These are phyloP conservation scores for Cicer judaicum DNA, from an alignment of 306 rosid species.

Conservation along the genomic window DNA sequence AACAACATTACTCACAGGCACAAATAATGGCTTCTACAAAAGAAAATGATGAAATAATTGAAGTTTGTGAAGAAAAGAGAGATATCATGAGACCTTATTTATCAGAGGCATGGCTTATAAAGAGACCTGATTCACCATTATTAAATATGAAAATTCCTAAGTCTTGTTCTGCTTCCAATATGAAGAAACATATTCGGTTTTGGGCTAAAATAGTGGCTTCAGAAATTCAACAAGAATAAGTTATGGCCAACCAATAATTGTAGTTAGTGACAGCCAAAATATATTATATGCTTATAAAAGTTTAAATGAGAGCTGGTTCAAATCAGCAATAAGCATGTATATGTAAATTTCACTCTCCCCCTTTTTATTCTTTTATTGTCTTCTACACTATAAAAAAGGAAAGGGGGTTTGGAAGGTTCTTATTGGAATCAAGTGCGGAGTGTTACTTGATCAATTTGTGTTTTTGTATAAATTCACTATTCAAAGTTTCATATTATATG, in stretches of 20 bases:
- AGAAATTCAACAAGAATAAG: slow-evolving; percentile 59
- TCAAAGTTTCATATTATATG: background rate
- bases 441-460: background rate
- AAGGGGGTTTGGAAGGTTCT: background rate
- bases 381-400: background rate
- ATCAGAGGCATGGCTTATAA: slow-evolving; percentile 88
- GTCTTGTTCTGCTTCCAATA: slow-evolving; percentile 56
- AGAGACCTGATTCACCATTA: slow-evolving; percentile 67
- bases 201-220: slow-evolving; percentile 89
- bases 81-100: slow-evolving; percentile 69
- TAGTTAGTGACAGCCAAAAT: background rate
- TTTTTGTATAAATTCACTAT: background rate
- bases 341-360: background rate
- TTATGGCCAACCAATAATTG: background rate
- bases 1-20: background rate
- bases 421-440: slow-evolving; percentile 5
- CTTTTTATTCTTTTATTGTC: slow-evolving; percentile 25
- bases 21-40: background rate
- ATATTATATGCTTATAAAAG: slow-evolving; percentile 23
- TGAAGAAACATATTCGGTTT: slow-evolving; percentile 73
- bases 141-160: slow-evolving; percentile 62
- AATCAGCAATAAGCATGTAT: slow-evolving; percentile 4
- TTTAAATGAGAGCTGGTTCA: slow-evolving; percentile 1
- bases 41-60: slow-evolving; percentile 12
- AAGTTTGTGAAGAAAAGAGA: slow-evolving; percentile 47